Evolutionary conservation across 2,329 filamentous ascomycete genomes (phyloP).

Genomic region (Pseudogymnoascus sp.): DNA sequence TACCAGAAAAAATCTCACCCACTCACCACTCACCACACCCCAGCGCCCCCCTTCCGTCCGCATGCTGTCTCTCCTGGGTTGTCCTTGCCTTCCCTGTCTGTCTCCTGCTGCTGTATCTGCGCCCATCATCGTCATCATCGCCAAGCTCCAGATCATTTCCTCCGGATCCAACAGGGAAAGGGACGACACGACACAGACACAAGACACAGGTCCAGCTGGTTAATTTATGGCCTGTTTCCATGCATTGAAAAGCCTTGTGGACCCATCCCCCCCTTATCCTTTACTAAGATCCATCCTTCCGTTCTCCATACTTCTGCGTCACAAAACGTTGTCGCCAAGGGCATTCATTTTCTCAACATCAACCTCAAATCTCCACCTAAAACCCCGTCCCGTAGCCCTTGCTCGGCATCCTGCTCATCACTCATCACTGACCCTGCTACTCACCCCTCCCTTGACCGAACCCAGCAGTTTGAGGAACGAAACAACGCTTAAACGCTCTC

Average conservation of each 20-base stretch:
- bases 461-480: background rate
- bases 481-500: slow-evolving; percentile 6
- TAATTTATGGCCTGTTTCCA: background rate
- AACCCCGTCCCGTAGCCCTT: background rate
- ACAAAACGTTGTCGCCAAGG: background rate
- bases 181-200: background rate
- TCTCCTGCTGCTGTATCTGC: background rate
- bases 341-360: background rate
- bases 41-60: background rate
- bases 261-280: background rate
- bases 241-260: slow-evolving; percentile 1
- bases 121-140: background rate
- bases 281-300: background rate
- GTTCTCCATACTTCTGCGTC: background rate
- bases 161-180: background rate
- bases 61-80: background rate
- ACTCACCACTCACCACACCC: background rate
- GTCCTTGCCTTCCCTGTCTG: background rate
- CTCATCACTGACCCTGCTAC: background rate
- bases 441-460: background rate
- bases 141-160: slow-evolving; percentile 5
- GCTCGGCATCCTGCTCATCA: background rate
- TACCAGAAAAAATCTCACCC: background rate
- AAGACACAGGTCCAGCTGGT: background rate
- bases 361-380: background rate